phyloP scores from a whole-genome alignment of 768 basidiomycete species.

The Suillus placidus region DNA sequence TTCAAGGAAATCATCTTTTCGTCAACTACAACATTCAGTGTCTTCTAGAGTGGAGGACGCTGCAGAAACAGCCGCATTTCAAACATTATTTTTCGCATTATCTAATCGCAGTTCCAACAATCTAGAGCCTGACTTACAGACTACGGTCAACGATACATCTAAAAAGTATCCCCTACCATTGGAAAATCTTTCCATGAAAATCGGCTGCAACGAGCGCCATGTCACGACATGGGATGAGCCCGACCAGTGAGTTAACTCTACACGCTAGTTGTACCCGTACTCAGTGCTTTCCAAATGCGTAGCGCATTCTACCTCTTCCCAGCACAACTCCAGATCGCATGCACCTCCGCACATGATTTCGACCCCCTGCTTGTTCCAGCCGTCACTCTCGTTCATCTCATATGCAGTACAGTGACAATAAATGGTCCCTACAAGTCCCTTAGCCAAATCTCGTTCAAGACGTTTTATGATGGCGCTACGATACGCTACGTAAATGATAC shows the following conservation, averaged over 20 bases:
- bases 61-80: not conserved
- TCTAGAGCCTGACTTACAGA: not conserved
- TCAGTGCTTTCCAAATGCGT: not conserved
- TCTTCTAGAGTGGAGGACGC: not conserved
- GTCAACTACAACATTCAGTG: not conserved
- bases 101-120: not conserved
- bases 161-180: not conserved
- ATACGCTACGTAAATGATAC: conserved; percentile 1
- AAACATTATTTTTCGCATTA: not conserved
- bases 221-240: conserved; percentile 32
- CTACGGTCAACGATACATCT: not conserved
- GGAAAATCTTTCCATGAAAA: conserved; percentile 20
- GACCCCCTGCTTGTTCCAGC: conserved; percentile 13
- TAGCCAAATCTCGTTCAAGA: not conserved
- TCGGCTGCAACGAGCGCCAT: conserved; percentile 16
- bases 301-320: conserved; percentile 22
- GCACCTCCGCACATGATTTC: conserved; percentile 16
- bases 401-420: conserved; percentile 15
- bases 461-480: conserved; percentile 9
- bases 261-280: not conserved
- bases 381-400: conserved; percentile 20
- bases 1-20: not conserved
- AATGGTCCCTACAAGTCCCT: not conserved
- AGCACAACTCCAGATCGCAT: conserved; percentile 29
- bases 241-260: conserved; percentile 18